Evolutionary conservation across 768 basidiomycete genomes (phyloP).

Genomic region (Xerocomellus intermedius): DNA sequence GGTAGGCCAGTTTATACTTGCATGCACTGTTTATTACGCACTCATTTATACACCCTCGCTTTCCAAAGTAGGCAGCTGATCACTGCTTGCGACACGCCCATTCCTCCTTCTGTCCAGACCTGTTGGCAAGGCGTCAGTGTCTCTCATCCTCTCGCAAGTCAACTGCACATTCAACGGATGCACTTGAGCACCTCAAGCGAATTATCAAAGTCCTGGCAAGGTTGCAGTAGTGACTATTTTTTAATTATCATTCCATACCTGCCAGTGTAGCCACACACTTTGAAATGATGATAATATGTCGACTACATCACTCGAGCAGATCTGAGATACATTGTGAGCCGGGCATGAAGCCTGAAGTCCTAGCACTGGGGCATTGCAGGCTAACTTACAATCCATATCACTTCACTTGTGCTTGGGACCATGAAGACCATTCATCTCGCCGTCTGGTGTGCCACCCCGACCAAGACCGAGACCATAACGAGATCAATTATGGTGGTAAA

Average conservation of each 20-base stretch:
- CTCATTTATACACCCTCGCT: slow-evolving; percentile 36
- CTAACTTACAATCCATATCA: slow-evolving; percentile 89
- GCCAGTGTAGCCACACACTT: too few relatives aligned
- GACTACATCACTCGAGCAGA: too few relatives aligned
- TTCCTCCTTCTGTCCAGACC: slow-evolving; percentile 12
- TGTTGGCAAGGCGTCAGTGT: slow-evolving; percentile 26
- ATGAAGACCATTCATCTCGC: slow-evolving; percentile 87
- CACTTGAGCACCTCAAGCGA: too few relatives aligned
- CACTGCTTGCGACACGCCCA: slow-evolving; percentile 38
- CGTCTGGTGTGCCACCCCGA: slow-evolving; percentile 53
- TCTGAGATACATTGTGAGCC: too few relatives aligned
- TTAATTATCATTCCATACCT: too few relatives aligned
- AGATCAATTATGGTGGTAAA: slow-evolving; percentile 75
- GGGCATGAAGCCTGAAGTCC: too few relatives aligned
- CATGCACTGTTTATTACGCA: slow-evolving; percentile 45
- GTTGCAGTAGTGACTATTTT: too few relatives aligned
- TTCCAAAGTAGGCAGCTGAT: slow-evolving; percentile 43
- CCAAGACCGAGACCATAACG: slow-evolving; percentile 72
- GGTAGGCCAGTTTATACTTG: slow-evolving; percentile 22
- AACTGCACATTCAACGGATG: too few relatives aligned
- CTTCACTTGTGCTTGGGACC: slow-evolving; percentile 95
- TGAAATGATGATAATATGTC: too few relatives aligned
- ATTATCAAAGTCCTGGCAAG: too few relatives aligned
- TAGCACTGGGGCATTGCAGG: too few relatives aligned
- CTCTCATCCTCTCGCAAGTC: too few relatives aligned